phyloP scores from a whole-genome alignment of 108 stramenopile species.

The Pseudonitzschia multistriata region DNA sequence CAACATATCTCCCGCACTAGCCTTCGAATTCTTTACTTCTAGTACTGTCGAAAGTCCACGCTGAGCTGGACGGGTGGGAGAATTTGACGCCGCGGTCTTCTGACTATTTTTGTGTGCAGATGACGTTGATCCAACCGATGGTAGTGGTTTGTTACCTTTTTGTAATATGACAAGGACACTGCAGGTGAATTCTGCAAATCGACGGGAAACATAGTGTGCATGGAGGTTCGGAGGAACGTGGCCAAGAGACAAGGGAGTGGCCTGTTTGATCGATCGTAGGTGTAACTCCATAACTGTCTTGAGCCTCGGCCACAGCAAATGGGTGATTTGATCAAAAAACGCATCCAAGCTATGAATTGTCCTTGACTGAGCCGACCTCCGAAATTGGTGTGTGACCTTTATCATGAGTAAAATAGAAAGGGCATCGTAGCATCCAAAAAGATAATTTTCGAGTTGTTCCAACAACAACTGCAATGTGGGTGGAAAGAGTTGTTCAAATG shows the following conservation, averaged over 20 bases:
- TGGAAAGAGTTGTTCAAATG: constrained; percentile 85
- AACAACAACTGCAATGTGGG: constrained; percentile 83
- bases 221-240: constrained; percentile 77
- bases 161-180: constrained; percentile 88
- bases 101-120: constrained; percentile 10
- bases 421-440: constrained; percentile 94
- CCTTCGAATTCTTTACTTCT: constrained; percentile 20
- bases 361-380: constrained; percentile 86
- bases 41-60: not conserved
- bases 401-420: constrained; percentile 97
- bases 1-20: constrained; percentile 83
- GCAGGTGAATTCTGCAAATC: constrained; percentile 97
- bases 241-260: constrained; percentile 84
- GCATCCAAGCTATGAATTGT: constrained; percentile 85
- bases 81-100: not conserved
- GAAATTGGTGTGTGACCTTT: constrained; percentile 89
- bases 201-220: constrained; percentile 92
- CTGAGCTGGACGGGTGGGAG: not conserved
- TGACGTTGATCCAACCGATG: constrained; percentile 10
- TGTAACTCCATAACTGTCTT: constrained; percentile 94
- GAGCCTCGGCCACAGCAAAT: constrained; percentile 96
- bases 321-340: constrained; percentile 91
- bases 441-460: constrained; percentile 96
- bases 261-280: constrained; percentile 78
- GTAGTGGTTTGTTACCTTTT: constrained; percentile 56